Percentiles rank a stretch among this genome's conserved stretches.
Evolutionary conservation across 495 filamentous ascomycete species (phyloP).

Genomic region (Podospora bellae-mahoneyi): DNA sequence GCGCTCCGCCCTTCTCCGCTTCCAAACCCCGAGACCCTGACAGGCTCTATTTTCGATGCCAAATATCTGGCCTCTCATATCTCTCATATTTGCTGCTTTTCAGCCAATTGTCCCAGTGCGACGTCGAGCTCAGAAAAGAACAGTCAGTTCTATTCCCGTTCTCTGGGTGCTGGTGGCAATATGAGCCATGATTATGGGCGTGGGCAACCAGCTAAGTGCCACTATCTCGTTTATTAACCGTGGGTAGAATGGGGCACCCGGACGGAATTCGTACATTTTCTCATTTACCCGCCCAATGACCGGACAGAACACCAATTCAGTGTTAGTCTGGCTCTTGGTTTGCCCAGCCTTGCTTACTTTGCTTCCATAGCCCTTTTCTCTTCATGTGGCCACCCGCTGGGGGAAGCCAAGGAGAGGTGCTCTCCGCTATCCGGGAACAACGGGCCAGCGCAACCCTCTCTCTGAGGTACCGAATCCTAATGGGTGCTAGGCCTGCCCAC

Average conservation of each 20-base stretch:
- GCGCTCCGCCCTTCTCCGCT: background rate
- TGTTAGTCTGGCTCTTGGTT: background rate
- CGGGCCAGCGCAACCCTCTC: background rate
- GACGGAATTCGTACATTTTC: slow-evolving; percentile 7
- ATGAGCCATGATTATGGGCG: slow-evolving; percentile 9
- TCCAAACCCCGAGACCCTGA: background rate
- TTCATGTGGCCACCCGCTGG: background rate
- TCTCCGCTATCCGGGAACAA: slow-evolving; percentile 7
- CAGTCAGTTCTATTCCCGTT: background rate
- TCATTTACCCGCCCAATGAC: slow-evolving; percentile 32
- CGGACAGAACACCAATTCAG: background rate
- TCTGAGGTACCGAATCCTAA: background rate
- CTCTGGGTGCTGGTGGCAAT: slow-evolving; percentile 3
- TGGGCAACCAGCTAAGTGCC: slow-evolving; percentile 9
- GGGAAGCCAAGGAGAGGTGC: background rate
- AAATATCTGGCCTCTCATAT: background rate
- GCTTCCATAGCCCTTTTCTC: background rate
- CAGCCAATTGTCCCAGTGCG: background rate
- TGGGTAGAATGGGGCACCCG: slow-evolving; percentile 21
- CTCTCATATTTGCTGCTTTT: background rate
- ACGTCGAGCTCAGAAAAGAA: background rate
- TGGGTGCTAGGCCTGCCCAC: slow-evolving; percentile 6
- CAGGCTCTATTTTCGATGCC: background rate
- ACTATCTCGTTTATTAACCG: slow-evolving; percentile 26
- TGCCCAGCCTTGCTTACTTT: background rate